Conservation (phyloP, 2,329 filamentous ascomycete species). For the Lecanicillium sp. region DNA sequence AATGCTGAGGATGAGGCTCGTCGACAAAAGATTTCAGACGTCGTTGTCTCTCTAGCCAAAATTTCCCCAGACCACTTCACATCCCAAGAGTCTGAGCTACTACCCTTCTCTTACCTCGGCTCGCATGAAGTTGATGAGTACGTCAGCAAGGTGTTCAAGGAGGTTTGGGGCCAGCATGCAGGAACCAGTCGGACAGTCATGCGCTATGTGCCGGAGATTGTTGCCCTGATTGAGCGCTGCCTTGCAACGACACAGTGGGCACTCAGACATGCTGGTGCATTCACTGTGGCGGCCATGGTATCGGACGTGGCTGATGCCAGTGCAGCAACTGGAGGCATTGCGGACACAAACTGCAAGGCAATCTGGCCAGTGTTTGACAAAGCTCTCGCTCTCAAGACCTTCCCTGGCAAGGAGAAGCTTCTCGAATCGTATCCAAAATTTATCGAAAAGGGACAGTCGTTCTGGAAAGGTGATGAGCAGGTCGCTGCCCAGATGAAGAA, state of each 20-base stretch:
- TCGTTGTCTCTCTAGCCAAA: constrained; percentile 76
- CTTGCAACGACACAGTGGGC: constrained; percentile 80
- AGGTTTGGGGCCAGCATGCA: constrained; percentile 86
- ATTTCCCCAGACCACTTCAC: constrained; percentile 84
- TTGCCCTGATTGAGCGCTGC: constrained; percentile 55
- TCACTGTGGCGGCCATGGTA: constrained; percentile 68
- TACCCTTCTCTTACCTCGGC: constrained; percentile 83
- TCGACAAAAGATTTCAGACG: constrained; percentile 70
- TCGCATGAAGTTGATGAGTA: constrained; percentile 79
- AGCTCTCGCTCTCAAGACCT: constrained; percentile 79
- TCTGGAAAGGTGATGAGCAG: constrained; percentile 45
- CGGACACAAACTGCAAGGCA: constrained; percentile 46
- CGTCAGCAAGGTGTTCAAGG: constrained; percentile 68
- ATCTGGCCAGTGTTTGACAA: constrained; percentile 83
- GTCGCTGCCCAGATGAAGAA: constrained; percentile 65
- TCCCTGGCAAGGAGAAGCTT: constrained; percentile 82
- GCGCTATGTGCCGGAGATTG: constrained; percentile 78
- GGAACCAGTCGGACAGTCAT: constrained; percentile 75
- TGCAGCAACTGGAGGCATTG: constrained; percentile 49
- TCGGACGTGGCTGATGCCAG: constrained; percentile 54
- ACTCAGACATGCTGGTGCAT: constrained; percentile 79
- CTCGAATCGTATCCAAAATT: constrained; percentile 74
- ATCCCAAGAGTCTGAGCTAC: constrained; percentile 60
- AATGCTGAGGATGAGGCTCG: constrained; percentile 67
- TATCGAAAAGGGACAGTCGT: constrained; percentile 50